phyloP scores from a whole-genome alignment of 2,329 filamentous ascomycete species.

The Dactylonectria macrodidyma region DNA sequence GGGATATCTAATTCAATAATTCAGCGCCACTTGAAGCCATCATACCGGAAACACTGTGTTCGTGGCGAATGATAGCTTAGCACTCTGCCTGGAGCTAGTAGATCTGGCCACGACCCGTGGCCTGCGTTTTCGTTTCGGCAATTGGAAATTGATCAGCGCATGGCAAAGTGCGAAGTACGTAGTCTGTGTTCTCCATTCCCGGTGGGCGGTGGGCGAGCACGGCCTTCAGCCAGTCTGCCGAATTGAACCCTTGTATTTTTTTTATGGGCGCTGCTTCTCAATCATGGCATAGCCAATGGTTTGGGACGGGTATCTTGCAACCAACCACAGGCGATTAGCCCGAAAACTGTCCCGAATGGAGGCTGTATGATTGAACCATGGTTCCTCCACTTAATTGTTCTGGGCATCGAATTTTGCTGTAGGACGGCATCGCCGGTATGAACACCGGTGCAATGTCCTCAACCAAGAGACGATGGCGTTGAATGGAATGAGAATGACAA shows the following conservation, averaged over 20 bases:
- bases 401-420: not conserved
- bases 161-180: not conserved
- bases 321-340: no score
- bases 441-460: not conserved
- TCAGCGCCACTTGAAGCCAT: conserved; percentile 3
- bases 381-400: not conserved
- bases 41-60: not conserved
- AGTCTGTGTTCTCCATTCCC: no score
- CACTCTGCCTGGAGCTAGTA: not conserved
- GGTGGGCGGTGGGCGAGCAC: no score
- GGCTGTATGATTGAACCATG: no score
- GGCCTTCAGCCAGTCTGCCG: not conserved
- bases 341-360: no score
- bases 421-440: conserved; percentile 3
- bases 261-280: not conserved
- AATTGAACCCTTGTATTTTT: not conserved
- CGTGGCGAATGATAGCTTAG: not conserved
- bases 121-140: not conserved
- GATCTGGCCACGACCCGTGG: not conserved
- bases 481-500: not conserved
- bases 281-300: not conserved
- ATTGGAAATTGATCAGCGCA: conserved; percentile 6
- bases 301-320: no score
- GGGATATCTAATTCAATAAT: conserved; percentile 7
- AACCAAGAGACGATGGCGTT: not conserved